Base-by-base conservation (phyloP, 1,139 yeast genomes). In the Wickerhamomyces sp. region DNA sequence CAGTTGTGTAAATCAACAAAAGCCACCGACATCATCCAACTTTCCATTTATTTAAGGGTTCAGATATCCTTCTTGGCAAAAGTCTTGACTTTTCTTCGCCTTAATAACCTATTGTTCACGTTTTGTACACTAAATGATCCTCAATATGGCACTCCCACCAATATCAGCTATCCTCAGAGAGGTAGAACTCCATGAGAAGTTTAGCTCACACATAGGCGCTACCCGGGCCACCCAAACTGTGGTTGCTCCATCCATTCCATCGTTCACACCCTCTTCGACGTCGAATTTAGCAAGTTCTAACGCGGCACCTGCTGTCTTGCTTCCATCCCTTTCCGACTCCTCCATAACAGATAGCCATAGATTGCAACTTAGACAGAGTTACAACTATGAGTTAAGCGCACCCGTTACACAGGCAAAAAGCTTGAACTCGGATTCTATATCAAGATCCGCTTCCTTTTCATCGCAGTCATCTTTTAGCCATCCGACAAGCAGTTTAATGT, bases 21-120 rank as follows among this genome's bases (percentile, higher is more conserved):
- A n/a, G n/a, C n/a, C n/a, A n/a, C n/a, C n/a, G n/a, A n/a, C n/a
- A n/a, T n/a, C n/a, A n/a, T n/a, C 23, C 6, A 19, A 20, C 13
- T 17, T 18, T n/a, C 10, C 6, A 15, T 4, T 16, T n/a, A 30
- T 23, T 17, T 22, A 23, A 22, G 34, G 30, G 30, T 31, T 31
- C 31, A 15, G 7, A 21, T 10, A 17, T 21, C 22, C 31, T 25
- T 28, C 39, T 37, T 37, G 39, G 39, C 39, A 37, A 19, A 19
- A 19, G 9, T 19, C 21, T 19, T 19, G 21, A 8, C 21, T 19
- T 19, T 19, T 10, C 10, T 10, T 10, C 21, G 21, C 10, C 10
- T 19, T 19, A n/a, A n/a, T n/a, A n/a, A n/a, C n/a, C n/a, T n/a
- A n/a, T n/a, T n/a, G n/a, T n/a, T n/a, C n/a, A n/a, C n/a, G n/a